Base-by-base conservation (phyloP, 179 eudicot species). In the Drosera spatulata region DNA sequence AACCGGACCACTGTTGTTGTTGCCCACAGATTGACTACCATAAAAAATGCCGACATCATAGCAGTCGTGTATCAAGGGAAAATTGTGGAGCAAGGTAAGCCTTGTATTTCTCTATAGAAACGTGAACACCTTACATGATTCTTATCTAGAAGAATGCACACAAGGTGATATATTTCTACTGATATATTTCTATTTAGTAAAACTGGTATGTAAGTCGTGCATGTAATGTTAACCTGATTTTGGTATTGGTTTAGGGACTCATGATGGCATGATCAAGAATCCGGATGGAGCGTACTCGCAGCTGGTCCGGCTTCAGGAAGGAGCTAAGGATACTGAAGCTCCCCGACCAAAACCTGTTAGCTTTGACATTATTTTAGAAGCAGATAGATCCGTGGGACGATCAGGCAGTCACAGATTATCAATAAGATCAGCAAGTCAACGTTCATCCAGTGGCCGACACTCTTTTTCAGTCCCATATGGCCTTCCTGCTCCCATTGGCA, bases 1-100 rank as follows among this genome's bases (percentile, higher is more conserved):
- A 83, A 81, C 50, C 67, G 87, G 54, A 85, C 96, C 38, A 85
- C 89, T 53, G 82, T 81, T 22, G 62, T 85, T 38, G 93, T 87
- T 12, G 87, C 93, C 15, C 93, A 87, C 73, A 89, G 93, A 7
- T 47, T 87, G 64, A 85, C 80, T 69, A 87, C 96, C 38, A 78
- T 87, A 41, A 76, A 84, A 50, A 81, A 78, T 44, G 82, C 87
- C 0, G 73, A 83, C 62, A 76, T 81, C 79, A 83, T 87, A 46
- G 96, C 82, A 22, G 93, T 82, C 44, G 79, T 87, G 74, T 82
- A 82, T 50, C 73, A 54, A 45, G 93, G 96, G 55, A 79, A 83
- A 74, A 71, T 87, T 50, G 84, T 85, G 40, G 93, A 85, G 73
- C 82, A 85, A 85, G 95, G 91, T 86, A 72, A 22, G 33, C 33